Evolutionary conservation across 31 red algal species (phyloP).

Genomic region (Odonthalia washingtoniensis): DNA sequence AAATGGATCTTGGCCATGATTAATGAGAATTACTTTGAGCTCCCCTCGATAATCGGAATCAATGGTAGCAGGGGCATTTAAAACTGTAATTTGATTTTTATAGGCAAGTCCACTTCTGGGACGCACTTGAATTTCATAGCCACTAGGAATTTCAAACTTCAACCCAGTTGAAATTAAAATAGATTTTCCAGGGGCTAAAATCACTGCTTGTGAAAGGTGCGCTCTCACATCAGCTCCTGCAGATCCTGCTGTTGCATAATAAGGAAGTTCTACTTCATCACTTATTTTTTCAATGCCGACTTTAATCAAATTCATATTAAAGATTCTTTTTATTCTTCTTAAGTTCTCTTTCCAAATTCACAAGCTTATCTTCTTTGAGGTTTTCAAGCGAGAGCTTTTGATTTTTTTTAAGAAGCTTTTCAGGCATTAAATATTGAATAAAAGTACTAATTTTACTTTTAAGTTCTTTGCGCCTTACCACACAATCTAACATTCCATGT

Average conservation of each 20-base stretch:
- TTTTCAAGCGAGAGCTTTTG: no score
- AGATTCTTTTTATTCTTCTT: no score
- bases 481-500: slow-evolving; percentile 34
- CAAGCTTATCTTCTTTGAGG: no score
- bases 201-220: not conserved
- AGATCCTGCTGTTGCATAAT: not conserved
- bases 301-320: no score
- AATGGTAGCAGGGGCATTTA: slow-evolving; percentile 39
- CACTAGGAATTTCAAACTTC: slow-evolving; percentile 12
- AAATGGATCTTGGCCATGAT: slow-evolving; percentile 24
- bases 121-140: slow-evolving; percentile 4
- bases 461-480: slow-evolving; percentile 13
- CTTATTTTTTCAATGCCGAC: no score
- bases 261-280: slow-evolving; percentile 9
- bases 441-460: not conserved
- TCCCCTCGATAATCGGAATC: slow-evolving; percentile 48
- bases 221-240: slow-evolving; percentile 19
- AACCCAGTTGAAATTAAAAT: slow-evolving; percentile 24
- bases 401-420: not conserved
- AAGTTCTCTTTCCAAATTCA: no score
- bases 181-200: slow-evolving; percentile 21
- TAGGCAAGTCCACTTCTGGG: slow-evolving; percentile 28
- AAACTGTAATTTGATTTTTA: slow-evolving; percentile 24
- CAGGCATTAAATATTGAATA: slow-evolving; percentile 15
- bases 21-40: slow-evolving; percentile 38